Evolutionary conservation across 768 basidiomycete species (phyloP).

Genomic region (Lepiota subincarnata): DNA sequence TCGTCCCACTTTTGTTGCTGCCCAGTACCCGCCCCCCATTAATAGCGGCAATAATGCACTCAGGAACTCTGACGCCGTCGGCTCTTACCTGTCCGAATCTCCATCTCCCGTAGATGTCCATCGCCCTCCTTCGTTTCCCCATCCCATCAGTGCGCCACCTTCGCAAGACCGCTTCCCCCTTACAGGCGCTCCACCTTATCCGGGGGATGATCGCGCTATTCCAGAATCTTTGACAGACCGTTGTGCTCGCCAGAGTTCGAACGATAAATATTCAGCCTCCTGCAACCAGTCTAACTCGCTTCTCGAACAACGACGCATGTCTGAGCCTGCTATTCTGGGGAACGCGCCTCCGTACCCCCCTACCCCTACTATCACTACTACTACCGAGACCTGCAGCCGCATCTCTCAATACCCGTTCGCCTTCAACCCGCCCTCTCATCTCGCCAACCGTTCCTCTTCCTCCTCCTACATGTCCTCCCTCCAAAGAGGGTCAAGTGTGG

Average conservation of each 20-base stretch:
- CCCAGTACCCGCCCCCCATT: constrained; percentile 12
- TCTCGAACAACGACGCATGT: constrained; percentile 64
- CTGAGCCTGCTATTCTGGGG: constrained; percentile 53
- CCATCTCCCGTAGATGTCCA: constrained; percentile 42
- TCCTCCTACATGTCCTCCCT: constrained; percentile 38
- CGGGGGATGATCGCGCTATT: constrained; percentile 37
- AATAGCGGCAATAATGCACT: constrained; percentile 25
- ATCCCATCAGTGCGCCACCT: constrained; percentile 37
- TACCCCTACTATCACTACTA: constrained; percentile 12
- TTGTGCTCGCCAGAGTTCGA: constrained; percentile 31
- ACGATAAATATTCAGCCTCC: constrained; percentile 32
- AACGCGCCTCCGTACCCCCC: constrained; percentile 35
- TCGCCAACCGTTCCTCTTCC: constrained; percentile 30
- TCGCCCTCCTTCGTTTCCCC: constrained; percentile 33
- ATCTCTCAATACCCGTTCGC: constrained; percentile 35
- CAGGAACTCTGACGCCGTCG: constrained; percentile 22
- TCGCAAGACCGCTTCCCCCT: constrained; percentile 42
- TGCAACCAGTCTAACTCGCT: constrained; percentile 28
- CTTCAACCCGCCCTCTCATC: constrained; percentile 28
- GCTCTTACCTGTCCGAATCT: constrained; percentile 33
- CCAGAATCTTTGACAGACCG: constrained; percentile 33
- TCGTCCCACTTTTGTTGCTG: constrained; percentile 17
- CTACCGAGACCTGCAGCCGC: constrained; percentile 26
- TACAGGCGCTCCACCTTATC: constrained; percentile 36
- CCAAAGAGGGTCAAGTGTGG: constrained; percentile 42